phyloP scores from a whole-genome alignment of 2,329 filamentous ascomycete genomes.

The Ophiostoma sp. region DNA sequence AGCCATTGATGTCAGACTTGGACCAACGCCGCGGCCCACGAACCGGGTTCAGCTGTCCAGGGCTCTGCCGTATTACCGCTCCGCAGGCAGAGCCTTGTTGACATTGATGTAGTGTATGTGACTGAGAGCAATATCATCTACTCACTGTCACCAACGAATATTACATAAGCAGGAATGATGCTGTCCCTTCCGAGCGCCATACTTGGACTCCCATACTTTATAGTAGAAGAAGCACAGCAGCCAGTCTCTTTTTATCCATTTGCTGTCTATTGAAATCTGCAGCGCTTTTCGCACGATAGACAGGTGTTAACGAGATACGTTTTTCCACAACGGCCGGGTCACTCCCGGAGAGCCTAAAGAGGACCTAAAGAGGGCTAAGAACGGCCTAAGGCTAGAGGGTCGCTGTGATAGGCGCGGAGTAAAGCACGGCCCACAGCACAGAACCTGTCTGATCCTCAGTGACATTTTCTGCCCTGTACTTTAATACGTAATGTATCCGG shows the following conservation, averaged over 20 bases:
- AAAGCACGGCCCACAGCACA: neutral
- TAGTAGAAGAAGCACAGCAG: neutral
- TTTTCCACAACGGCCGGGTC: conserved; percentile 5
- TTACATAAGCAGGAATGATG: neutral
- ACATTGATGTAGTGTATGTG: neutral
- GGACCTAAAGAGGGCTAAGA: neutral
- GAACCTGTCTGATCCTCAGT: neutral
- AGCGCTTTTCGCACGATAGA: too few species aligned
- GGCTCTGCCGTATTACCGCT: neutral
- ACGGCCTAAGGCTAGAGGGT: neutral
- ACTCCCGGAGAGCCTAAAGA: conserved; percentile 5
- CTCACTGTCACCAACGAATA: neutral
- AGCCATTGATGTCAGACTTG: neutral
- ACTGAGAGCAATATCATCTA: neutral
- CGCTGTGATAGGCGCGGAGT: neutral
- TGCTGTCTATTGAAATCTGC: too few species aligned
- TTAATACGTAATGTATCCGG: too few species aligned
- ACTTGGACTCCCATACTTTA: too few species aligned
- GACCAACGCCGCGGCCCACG: neutral
- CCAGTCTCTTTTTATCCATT: too few species aligned
- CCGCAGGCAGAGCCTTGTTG: neutral
- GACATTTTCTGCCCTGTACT: too few species aligned
- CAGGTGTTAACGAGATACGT: neutral
- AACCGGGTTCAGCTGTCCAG: neutral
- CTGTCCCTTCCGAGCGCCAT: neutral